A percentile compares a stretch with the other conserved stretches of the same genome.
phyloP scores from a whole-genome alignment of 805 yeast genomes.

The Saccharomycopsis sp. region DNA sequence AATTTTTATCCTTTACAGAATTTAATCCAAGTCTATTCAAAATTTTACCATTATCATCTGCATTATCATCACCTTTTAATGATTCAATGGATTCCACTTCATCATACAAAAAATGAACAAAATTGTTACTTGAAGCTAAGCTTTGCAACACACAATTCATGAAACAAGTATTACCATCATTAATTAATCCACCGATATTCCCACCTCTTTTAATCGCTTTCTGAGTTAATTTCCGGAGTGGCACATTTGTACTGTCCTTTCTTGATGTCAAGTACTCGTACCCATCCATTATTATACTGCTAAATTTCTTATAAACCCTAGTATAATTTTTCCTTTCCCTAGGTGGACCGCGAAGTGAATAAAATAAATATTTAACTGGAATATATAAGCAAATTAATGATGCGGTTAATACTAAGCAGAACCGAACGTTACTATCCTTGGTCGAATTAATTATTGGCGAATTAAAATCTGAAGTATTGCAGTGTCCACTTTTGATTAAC shows the following conservation, averaged over 20 bases:
- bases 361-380: conserved; percentile 8
- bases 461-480: not conserved
- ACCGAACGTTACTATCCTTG: conserved; percentile 8
- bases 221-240: conserved; percentile 17
- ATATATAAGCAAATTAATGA: conserved; percentile 13
- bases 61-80: conserved; percentile 21
- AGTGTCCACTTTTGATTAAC: not conserved
- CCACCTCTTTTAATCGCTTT: conserved; percentile 59
- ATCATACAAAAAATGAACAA: conserved; percentile 48
- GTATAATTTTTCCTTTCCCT: conserved; percentile 4
- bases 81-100: conserved; percentile 25
- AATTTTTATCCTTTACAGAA: conserved; percentile 21
- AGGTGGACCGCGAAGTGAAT: not conserved
- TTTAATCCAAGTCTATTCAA: conserved; percentile 16
- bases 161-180: conserved; percentile 92
- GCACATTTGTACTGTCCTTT: not conserved
- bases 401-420: conserved; percentile 11
- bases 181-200: conserved; percentile 74
- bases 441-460: not conserved
- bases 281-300: conserved; percentile 8
- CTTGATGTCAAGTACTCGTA: conserved; percentile 1
- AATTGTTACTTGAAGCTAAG: conserved; percentile 63
- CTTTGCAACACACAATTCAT: conserved; percentile 88
- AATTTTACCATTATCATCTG: conserved; percentile 20
- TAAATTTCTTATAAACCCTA: not conserved